Evolutionary conservation across 352 stramenopile genomes (phyloP).

Genomic region (Phytophthora hybrid): DNA sequence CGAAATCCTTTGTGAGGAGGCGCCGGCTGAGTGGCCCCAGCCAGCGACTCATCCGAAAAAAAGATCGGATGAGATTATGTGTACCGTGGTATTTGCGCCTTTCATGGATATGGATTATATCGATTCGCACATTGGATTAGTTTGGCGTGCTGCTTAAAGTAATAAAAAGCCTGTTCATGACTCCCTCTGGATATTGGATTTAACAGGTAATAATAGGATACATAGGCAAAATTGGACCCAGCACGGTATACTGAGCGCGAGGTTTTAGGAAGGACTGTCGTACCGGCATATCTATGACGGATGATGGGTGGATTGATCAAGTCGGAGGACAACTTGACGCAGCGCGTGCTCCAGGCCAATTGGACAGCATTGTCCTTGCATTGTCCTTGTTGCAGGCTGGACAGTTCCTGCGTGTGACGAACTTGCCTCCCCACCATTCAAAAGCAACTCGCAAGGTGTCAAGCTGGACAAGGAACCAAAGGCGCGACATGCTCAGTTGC

Average conservation of each 20-base stretch:
- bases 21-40: neutral
- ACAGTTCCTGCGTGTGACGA: slow-evolving; percentile 14
- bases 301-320: slow-evolving; percentile 7
- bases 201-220: no score
- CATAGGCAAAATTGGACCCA: no score
- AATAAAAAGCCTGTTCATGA: no score
- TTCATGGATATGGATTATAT: no score
- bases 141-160: no score
- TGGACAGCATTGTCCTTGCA: neutral
- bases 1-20: slow-evolving; percentile 33
- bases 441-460: neutral
- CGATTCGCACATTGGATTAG: no score
- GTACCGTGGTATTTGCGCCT: no score
- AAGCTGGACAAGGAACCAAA: neutral
- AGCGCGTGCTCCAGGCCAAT: slow-evolving; percentile 10
- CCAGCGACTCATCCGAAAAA: slow-evolving; percentile 2
- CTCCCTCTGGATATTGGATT: no score
- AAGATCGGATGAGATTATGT: slow-evolving; percentile 15
- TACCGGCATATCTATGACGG: neutral
- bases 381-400: slow-evolving; percentile 13
- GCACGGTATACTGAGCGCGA: neutral
- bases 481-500: neutral
- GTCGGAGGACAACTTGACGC: slow-evolving; percentile 23
- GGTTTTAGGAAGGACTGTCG: neutral
- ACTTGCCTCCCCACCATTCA: slow-evolving; percentile 13